phyloP scores from a whole-genome alignment of 1,139 yeast species.

The Arxiozyma telluris region DNA sequence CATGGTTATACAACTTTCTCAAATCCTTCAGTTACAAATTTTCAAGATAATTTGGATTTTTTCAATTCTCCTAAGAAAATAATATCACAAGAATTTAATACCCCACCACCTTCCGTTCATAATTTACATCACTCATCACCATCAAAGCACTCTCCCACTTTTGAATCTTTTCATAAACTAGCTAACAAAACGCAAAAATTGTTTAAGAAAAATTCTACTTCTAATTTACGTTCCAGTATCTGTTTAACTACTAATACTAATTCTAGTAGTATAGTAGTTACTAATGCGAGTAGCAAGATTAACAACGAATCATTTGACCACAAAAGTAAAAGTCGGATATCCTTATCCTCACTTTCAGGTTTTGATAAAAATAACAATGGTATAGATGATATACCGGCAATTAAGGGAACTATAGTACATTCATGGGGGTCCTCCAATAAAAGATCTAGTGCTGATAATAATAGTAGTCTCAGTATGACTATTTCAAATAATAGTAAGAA shows the following conservation, averaged over 20 bases:
- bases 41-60: neutral
- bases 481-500: neutral
- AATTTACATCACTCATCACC: constrained; percentile 5
- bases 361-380: neutral
- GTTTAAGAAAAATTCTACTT: constrained; percentile 21
- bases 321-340: neutral
- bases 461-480: neutral
- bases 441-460: neutral
- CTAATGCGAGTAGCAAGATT: neutral
- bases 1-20: neutral
- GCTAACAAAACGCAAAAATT: constrained; percentile 23
- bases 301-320: neutral
- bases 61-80: constrained; percentile 15
- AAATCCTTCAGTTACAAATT: neutral
- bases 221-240: constrained; percentile 11
- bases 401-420: constrained; percentile 35
- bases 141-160: constrained; percentile 21
- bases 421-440: constrained; percentile 31
- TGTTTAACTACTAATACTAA: neutral
- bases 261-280: neutral
- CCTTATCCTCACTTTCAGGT: constrained; percentile 1
- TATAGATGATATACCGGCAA: constrained; percentile 23
- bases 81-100: neutral
- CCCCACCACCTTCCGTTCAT: constrained; percentile 5
- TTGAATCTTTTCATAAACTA: constrained; percentile 26